Base-by-base conservation (phyloP, 2,329 filamentous ascomycete species). In the Penicillium sp. region DNA sequence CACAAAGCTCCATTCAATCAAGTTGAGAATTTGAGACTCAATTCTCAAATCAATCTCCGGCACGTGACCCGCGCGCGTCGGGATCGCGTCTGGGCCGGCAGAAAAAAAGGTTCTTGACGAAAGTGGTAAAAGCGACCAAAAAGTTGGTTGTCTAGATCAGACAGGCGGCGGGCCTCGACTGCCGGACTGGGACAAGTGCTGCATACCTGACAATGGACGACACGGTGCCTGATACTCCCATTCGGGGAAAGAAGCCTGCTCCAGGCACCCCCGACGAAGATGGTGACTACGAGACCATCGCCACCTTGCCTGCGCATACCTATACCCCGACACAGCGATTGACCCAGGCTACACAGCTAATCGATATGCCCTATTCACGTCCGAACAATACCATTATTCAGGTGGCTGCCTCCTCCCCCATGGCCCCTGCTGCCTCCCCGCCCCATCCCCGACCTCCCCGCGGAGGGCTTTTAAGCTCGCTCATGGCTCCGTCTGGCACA, bases 361-460 rank as follows among this genome's bases (percentile, higher is more conserved):
- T 88, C 27, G 77, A 80, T 16, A 74, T 74, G 50, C 74, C 78
- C 40, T 73, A 76, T 49, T 72, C 72, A 50, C 66, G 69, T 1
- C 69, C 65, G 58, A 61, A 69, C 55, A 66, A 73, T 50, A 73
- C 81, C 39, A 72, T 83, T 52, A 80, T 97, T 56, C 93, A 96
- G 74, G 93, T 97, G 3, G 88, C 89, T 33, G 91, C 91, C n/a
- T 97, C 93, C 3, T 97, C 94, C 1, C 93, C 92, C 2, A 82
- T 88, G 58, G 83, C 84, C 59, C 75, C 79, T n/a, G 73, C 77
- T 16, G 73, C 77, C 14, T 70, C 74, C 24, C 73, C 79, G 37
- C 74, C 77, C n/a, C 73, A 76, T 37, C 73, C 72, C 55, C 67
- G 70, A 37, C 31, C 35, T 18, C 31, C 51, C 39, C 31, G 37